Base-by-base conservation (phyloP, 1,284 basidiomycete genomes). In the Bjerkandera adusta region DNA sequence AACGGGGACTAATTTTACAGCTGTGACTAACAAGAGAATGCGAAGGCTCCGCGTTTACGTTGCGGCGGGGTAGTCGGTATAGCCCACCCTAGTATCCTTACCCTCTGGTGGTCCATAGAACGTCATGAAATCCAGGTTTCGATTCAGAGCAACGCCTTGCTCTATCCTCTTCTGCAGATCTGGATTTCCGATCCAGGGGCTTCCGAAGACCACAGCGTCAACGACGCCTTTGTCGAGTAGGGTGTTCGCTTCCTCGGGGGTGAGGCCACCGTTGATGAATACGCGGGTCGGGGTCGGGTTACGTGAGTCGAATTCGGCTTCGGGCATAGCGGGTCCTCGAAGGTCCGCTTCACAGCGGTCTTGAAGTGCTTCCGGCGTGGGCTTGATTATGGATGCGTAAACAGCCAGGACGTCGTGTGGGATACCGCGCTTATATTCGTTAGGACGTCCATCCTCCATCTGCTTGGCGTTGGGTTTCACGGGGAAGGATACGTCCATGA, bases 271-370 rank as follows among this genome's bases (percentile, higher is more conserved):
- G 38, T 47, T 47, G 33, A 47, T 13, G 16, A 47, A 41, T 22
- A 47, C 26, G 15, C 45, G n/a, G 30, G 45, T 47, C 12, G 45
- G 37, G 8, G 45, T 20, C 6, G 45, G 45, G 24, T 47, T 47
- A 15, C 11, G 24, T 8, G 15, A 25, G 21, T 41, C 45, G 11
- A 16, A 40, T 25, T 32, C 22, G 16, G 37, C 2, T 13, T 40
- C 35, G n/a, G 45, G 45, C 45, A 47, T 47, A 11, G 45, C 45
- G 8, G 38, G 38, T 16, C 45, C 45, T 12, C 45, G 45, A 13
- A 40, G 10, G 3, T 16, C 21, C 16, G 20, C 25, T 15, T 47
- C 45, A 3, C 12, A 12, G 30, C 26, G 38, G 5, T 26, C 45
- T 16, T 41, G 13, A 13, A 45, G 43, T 2, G 22, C 20, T n/a